A percentile compares a stretch with the other conserved stretches of the same genome.
Conservation (phyloP, 2,329 filamentous ascomycete species). For the Pseudovirgaria hyperparasitica region DNA sequence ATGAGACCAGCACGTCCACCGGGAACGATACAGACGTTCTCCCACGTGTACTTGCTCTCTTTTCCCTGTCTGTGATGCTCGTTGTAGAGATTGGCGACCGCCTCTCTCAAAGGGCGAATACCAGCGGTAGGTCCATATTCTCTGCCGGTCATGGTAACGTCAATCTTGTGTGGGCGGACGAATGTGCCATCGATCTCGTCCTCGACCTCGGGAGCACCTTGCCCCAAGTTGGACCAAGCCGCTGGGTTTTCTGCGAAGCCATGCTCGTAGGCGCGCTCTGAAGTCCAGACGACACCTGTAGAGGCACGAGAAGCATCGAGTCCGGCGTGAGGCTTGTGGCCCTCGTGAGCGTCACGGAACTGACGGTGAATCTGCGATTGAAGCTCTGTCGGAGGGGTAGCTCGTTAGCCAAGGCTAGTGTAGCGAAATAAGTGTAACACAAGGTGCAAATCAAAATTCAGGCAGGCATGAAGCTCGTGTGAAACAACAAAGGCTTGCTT, state of each 20-base stretch:
- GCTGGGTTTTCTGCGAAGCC: conserved; percentile 75
- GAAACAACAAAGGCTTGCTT: too few relatives aligned
- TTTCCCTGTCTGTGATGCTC: conserved; percentile 81
- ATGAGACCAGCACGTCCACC: conserved; percentile 88
- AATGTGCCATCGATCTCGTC: conserved; percentile 88
- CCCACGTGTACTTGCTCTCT: conserved; percentile 84
- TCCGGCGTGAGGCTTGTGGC: conserved; percentile 80
- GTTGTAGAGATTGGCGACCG: conserved; percentile 87
- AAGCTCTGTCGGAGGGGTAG: conserved; percentile 48
- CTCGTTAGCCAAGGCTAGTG: too few relatives aligned
- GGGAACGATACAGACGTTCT: conserved; percentile 94
- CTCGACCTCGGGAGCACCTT: conserved; percentile 88
- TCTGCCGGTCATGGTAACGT: conserved; percentile 63
- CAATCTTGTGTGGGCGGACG: conserved; percentile 62
- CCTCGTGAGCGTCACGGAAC: conserved; percentile 82
- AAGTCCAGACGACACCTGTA: conserved; percentile 91
- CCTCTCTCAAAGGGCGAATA: conserved; percentile 79
- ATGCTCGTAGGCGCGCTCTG: conserved; percentile 75
- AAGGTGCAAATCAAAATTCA: too few relatives aligned
- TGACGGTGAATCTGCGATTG: conserved; percentile 76
- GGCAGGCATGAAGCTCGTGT: too few relatives aligned
- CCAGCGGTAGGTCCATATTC: conserved; percentile 90
- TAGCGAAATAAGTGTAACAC: too few relatives aligned
- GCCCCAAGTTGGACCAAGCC: conserved; percentile 83
- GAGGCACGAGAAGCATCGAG: conserved; percentile 79